A percentile compares a stretch with the other conserved stretches of the same genome.
Conservation (phyloP, 2,329 filamentous ascomycete species). For the Trichoderma cornu-damae region DNA sequence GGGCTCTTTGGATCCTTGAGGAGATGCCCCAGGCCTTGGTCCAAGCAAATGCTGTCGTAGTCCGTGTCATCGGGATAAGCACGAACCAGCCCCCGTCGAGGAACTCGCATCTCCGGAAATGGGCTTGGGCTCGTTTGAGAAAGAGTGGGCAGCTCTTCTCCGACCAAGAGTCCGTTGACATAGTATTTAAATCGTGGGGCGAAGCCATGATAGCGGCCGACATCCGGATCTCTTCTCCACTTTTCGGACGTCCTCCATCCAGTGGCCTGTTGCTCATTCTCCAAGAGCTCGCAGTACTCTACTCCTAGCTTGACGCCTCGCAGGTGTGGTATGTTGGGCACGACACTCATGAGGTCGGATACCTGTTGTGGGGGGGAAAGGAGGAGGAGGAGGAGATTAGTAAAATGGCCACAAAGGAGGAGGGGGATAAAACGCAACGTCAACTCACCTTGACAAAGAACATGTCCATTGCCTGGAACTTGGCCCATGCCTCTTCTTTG, state of each 20-base stretch:
- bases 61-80: conserved; percentile 54
- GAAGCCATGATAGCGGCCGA: conserved; percentile 47
- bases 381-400: background rate
- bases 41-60: conserved; percentile 49
- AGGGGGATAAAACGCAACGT: background rate
- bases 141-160: conserved; percentile 46
- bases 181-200: conserved; percentile 56
- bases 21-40: conserved; percentile 54
- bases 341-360: conserved; percentile 56
- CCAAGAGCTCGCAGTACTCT: conserved; percentile 55
- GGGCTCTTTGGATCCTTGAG: conserved; percentile 43
- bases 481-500: conserved; percentile 46
- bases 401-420: background rate
- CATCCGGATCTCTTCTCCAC: conserved; percentile 56
- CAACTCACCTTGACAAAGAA: conserved; percentile 60
- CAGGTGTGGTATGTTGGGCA: conserved; percentile 55
- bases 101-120: conserved; percentile 51
- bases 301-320: conserved; percentile 51
- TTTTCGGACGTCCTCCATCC: conserved; percentile 44
- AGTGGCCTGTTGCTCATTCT: conserved; percentile 43
- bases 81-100: conserved; percentile 49
- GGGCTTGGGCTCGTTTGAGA: conserved; percentile 48
- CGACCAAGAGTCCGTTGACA: conserved; percentile 49
- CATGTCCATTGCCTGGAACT: conserved; percentile 55
- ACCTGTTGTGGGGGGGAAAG: conserved; percentile 37